Evolutionary conservation across 2,329 filamentous ascomycete genomes (phyloP), one percentile per base, ranked within the genome.

Genomic region (Penicillium brasilianum): DNA sequence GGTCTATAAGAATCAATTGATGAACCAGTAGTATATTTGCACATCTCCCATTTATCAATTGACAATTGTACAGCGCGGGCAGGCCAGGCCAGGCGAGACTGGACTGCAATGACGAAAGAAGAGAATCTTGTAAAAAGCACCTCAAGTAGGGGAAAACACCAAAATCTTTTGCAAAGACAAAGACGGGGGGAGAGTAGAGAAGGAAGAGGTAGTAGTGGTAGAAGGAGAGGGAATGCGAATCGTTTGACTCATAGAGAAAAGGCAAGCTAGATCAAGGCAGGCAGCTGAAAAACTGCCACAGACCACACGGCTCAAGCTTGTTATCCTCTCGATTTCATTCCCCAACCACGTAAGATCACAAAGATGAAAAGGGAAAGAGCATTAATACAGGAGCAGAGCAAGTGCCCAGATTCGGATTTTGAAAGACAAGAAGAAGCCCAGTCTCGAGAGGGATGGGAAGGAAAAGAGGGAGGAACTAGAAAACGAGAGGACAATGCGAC

Each of bases 331-430:
- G 39, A 55, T 37, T 22, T 32, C 25, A 25, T 18, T 54, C 20
- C 25, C 20, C 20, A 30, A 61, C 48, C 53, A 44, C 39, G 58
- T 39, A 28, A 60, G 50, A 62, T 59, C 59, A 60, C 61, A 63
- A 44, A 60, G 39, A 34, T 9, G 2, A 59, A 60, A 58, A 44
- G 51, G 32, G 56, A 30, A 61, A 41, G 54, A 25, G 59, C 48
- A 69, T 69, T 66, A 68, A 60, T 69, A 68, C 65, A 68, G 54
- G 57, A 63, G 59, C 59, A 64, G 20, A 54, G 56, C 48, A 7
- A 30, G 30, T 34, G 55, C 46, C 52, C 36, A 28, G 16, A 22
- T 28, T 49, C 9, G n/a, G n/a, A 50, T 50, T 50, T 30, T 30
- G 22, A 8, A 48, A 28, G n/a, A 48, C 16, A 39, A 37, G 53